These are phyloP conservation scores for Xylariaceae sp. DNA, from an alignment of 2,329 filamentous ascomycete genomes.

Conservation along the genomic window DNA sequence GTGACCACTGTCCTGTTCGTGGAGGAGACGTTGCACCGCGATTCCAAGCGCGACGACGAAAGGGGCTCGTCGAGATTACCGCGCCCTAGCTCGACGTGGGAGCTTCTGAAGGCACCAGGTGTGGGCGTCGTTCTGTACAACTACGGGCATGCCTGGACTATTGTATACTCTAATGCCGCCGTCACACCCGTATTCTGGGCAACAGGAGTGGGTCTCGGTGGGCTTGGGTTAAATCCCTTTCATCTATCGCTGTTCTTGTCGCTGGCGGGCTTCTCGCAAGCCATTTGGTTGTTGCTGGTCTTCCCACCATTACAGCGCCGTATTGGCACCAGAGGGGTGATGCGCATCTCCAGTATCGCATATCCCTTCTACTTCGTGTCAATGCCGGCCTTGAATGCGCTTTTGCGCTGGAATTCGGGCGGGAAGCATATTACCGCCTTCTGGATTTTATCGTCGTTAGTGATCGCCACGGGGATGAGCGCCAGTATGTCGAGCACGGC, in stretches of 20 bases:
- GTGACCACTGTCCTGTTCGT: conserved; percentile 52
- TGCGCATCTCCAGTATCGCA: conserved; percentile 51
- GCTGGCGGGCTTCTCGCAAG: conserved; percentile 61
- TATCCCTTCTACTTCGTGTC: conserved; percentile 63
- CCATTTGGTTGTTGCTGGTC: conserved; percentile 64
- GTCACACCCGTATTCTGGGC: conserved; percentile 66
- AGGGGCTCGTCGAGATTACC: background rate
- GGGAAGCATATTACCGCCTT: conserved; percentile 44
- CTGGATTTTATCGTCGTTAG: conserved; percentile 48
- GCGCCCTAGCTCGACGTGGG: conserved; percentile 41
- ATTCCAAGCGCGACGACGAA: conserved; percentile 12
- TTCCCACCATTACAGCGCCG: conserved; percentile 66
- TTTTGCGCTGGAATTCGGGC: conserved; percentile 47
- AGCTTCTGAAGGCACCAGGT: conserved; percentile 59
- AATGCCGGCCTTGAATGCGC: conserved; percentile 51
- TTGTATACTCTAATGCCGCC: conserved; percentile 69
- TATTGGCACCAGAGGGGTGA: conserved; percentile 61
- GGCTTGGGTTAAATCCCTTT: conserved; percentile 57
- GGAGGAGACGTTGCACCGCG: conserved; percentile 54
- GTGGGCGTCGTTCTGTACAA: conserved; percentile 62
- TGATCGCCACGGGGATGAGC: conserved; percentile 54
- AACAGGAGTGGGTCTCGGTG: conserved; percentile 58
- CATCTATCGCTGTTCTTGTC: conserved; percentile 66
- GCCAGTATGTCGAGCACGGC: conserved; percentile 68
- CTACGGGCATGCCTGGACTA: conserved; percentile 62